Evolutionary conservation across 1,284 basidiomycete genomes (phyloP).

Genomic region (Schizopora paradoxa): DNA sequence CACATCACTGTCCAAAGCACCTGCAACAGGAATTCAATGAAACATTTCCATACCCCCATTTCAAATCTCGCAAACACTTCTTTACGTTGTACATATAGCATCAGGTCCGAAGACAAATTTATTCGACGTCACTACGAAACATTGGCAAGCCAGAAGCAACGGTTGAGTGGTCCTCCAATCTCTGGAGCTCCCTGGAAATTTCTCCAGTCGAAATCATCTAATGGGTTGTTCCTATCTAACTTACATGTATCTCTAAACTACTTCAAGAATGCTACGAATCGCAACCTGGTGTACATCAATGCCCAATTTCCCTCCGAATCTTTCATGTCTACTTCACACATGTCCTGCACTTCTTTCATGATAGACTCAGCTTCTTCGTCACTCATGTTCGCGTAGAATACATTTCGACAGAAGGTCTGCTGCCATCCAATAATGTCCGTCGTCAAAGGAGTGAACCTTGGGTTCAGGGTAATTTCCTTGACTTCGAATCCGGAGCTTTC

Average conservation of each 20-base stretch:
- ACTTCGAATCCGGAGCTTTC: conserved; percentile 50
- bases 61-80: too few species aligned
- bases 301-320: conserved; percentile 58
- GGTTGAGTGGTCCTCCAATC: too few species aligned
- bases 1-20: too few species aligned
- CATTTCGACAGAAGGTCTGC: conserved; percentile 54
- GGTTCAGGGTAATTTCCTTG: conserved; percentile 51
- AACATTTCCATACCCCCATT: too few species aligned
- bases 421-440: conserved; percentile 68
- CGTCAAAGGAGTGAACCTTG: conserved; percentile 63
- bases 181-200: too few species aligned
- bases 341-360: conserved; percentile 59
- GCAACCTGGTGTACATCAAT: conserved; percentile 67
- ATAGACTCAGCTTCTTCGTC: conserved; percentile 53
- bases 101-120: too few species aligned
- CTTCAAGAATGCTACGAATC: conserved; percentile 39
- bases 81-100: too few species aligned
- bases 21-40: too few species aligned
- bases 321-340: conserved; percentile 54
- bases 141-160: too few species aligned
- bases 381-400: conserved; percentile 47
- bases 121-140: too few species aligned
- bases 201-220: too few species aligned
- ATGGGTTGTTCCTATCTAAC: too few species aligned
- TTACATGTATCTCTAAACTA: background rate